Base-by-base conservation (phyloP, 768 basidiomycete species). In the Myochromella boudieri region DNA sequence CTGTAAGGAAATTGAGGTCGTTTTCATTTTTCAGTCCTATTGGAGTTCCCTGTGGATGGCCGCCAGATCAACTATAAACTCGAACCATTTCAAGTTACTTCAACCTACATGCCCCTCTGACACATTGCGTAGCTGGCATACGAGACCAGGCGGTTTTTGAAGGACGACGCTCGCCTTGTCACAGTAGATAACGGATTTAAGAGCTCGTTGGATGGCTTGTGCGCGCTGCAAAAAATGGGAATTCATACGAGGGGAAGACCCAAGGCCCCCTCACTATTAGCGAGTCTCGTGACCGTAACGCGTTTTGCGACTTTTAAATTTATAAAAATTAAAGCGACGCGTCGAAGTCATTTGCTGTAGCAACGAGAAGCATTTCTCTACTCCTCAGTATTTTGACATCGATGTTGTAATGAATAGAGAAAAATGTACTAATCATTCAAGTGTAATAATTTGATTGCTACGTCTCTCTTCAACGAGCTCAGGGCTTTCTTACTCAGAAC, bases 81-180 rank as follows among this genome's bases (percentile, higher is more conserved):
- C n/a, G n/a, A n/a, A n/a, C n/a, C n/a, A n/a, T n/a, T n/a, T n/a
- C n/a, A n/a, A n/a, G n/a, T n/a, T n/a, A n/a, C n/a, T n/a, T n/a
- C n/a, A n/a, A n/a, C n/a, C n/a, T n/a, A n/a, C n/a, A n/a, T n/a
- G n/a, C n/a, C n/a, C n/a, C 18, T 26, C 43, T 27, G 4, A 44
- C 11, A 47, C 18, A 46, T 25, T 29, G 22, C 28, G 55, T 59
- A 40, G 57, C 62, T 85, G 84, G 46, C 78, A 82, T 10, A 80
- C 59, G 32, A 85, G 66, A 17, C 71, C 76, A 3, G 79, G 70
- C 3, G 84, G 82, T 57, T 86, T 86, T 56, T 84, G 81, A 32
- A 84, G 53, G 6, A 84, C 69, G 14, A 84, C 62, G n/a, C 77
- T 46, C 15, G 70, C 67, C 32, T 71, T 69, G 62, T 85, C 84